Evolutionary conservation across 495 filamentous ascomycete genomes (phyloP), one percentile per base, ranked within the genome.

Genomic region (Cercophora samala): DNA sequence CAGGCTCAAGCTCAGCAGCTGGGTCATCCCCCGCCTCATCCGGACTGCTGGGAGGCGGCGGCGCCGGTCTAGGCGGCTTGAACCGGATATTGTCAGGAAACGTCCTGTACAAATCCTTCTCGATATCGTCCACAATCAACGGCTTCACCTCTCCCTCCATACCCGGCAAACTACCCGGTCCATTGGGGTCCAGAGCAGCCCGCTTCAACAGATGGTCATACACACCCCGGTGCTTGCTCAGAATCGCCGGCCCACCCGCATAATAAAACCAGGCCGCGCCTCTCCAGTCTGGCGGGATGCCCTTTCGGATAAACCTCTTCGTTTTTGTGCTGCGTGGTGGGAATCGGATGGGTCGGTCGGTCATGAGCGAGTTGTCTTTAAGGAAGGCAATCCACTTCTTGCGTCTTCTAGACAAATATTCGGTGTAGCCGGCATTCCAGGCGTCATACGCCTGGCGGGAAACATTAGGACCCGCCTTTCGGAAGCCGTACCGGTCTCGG

Each of bases 221-320:
- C 13, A 92, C 75, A 3, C 91, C 91, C 11, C 82, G 79, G 72
- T 96, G 84, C 64, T 91, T 88, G 64, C 85, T 85, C 64, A 97
- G 72, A 68, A 89, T 87, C 53, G 87, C 85, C 26, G 91, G 91
- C 5, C 95, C 95, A 15, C 92, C 93, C n/a, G 93, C 93, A 75
- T 97, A 99, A 77, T 89, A 98, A 72, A 97, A 99, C 95, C 95
- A 99, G 32, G 95, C 94, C 5, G 90, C 89, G 13, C 95, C 95
- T 71, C 95, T 86, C 86, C 91, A 93, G 65, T 96, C 92, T 1
- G 93, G 90, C 2, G 95, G 95, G 24, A 97, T 93, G n/a, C 95
- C 95, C 76, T 99, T 99, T 42, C 94, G 88, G 29, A 97, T 85
- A 73, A 91, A 97, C 15, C 93, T 85, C 78, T 96, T 97, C 29